Evolutionary conservation across 148 eudicot species (phyloP), one percentile per base, ranked within the genome.

Genomic region (Polygonum maritimum): DNA sequence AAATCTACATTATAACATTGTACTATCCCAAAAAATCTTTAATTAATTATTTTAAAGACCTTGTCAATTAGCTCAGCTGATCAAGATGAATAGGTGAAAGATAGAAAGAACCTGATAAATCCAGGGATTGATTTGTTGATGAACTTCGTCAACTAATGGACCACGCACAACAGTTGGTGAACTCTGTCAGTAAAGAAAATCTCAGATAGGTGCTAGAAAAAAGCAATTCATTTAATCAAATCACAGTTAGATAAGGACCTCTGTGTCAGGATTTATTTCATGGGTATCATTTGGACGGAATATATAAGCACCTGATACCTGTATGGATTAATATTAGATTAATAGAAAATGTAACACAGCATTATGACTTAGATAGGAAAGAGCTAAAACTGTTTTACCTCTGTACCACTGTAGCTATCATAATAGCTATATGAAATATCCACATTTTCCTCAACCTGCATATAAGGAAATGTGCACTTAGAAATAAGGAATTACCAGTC

Each of bases 111-210:
- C 99, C 99, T 95, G 99, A 86, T 88, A 81, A 75, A 92, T 84
- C 98, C 98, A 95, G 74, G 94, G 75, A 83, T 79, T 89, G 62
- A 95, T 82, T 73, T 52, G 89, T 81, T 92, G 94, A 86, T 92
- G 99, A 65, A 92, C 91, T 92, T 95, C 99, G 71, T 95, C 99
- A 63, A 80, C 82, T 63, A 95, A 65, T 67, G 93, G 91, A 70
- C 99, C 99, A 33, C 84, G 86, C 49, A 95, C 78, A 73, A 92
- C 91, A 78, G 87, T 87, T 31, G 88, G 76, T 35, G 80, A 77
- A 85, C 71, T 78, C 98, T 95, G 84, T 83, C 44, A 77, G 57
- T 62, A 80, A 72, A 62, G 52, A 18, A 44, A 79, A 35, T 39
- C 16, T 18, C 54, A 76, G 48, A n/a, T 51, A 8, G 22, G 12